Conservation (phyloP, 1,284 basidiomycete species). For the Abortiporus biennis region DNA sequence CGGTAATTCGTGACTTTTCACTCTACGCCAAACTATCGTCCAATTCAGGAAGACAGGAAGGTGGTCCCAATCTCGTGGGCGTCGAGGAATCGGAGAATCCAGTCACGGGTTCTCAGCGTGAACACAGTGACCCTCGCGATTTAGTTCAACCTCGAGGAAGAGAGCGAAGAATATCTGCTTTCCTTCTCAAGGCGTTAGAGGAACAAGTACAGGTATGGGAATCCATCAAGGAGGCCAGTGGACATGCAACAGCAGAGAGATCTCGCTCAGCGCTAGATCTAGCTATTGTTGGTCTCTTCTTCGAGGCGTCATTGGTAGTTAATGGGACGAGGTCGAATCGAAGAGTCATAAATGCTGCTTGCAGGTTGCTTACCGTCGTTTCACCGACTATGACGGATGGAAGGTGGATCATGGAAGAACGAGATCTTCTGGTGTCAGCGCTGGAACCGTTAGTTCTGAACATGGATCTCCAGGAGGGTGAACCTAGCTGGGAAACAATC, state of each 20-base stretch:
- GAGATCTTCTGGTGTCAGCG: conserved; percentile 53
- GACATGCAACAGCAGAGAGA: conserved; percentile 48
- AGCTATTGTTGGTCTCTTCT: conserved; percentile 56
- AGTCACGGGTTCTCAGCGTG: neutral
- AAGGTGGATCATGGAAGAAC: conserved; percentile 57
- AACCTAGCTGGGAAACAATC: conserved; percentile 47
- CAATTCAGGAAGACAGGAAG: neutral
- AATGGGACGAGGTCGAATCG: conserved; percentile 58
- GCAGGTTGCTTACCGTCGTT: conserved; percentile 44
- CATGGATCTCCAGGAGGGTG: conserved; percentile 19
- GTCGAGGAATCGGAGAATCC: neutral
- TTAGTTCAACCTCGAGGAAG: conserved; percentile 40
- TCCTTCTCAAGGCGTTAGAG: conserved; percentile 57
- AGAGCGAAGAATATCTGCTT: conserved; percentile 61
- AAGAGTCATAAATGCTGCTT: conserved; percentile 56
- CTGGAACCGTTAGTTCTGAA: conserved; percentile 55
- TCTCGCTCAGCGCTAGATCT: conserved; percentile 66
- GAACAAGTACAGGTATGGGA: conserved; percentile 46
- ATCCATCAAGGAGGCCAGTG: conserved; percentile 23
- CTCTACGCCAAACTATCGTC: conserved; percentile 57
- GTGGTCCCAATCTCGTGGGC: neutral
- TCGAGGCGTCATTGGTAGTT: conserved; percentile 58
- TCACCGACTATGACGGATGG: conserved; percentile 34
- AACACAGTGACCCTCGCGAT: conserved; percentile 20
- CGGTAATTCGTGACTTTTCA: conserved; percentile 63